Evolutionary conservation across 2,329 filamentous ascomycete species (phyloP).

Genomic region (Rhinocladiella similis): DNA sequence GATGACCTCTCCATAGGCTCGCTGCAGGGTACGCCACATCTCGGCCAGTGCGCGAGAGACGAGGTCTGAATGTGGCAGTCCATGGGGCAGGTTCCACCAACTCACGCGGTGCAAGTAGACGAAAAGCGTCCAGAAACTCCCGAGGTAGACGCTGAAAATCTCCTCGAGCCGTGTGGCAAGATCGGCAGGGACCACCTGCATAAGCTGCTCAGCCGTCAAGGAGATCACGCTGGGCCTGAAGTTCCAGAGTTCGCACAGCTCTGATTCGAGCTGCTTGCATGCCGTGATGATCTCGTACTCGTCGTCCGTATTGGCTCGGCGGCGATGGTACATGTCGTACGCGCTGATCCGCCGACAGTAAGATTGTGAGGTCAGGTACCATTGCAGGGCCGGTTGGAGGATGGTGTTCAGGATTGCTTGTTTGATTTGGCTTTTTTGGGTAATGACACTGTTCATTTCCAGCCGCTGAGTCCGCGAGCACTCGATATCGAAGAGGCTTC

Average conservation of each 20-base stretch:
- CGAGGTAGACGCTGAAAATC: constrained; percentile 4
- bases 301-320: constrained; percentile 2
- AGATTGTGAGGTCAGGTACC: constrained; percentile 5
- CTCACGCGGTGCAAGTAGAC: constrained; percentile 9
- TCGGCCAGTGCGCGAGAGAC: background rate
- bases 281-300: constrained; percentile 9
- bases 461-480: background rate
- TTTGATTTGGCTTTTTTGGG: background rate
- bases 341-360: constrained; percentile 10
- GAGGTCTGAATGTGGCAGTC: background rate
- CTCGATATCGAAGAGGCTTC: background rate
- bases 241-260: constrained; percentile 1
- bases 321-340: constrained; percentile 4
- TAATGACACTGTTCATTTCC: background rate
- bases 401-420: constrained; percentile 4
- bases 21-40: background rate
- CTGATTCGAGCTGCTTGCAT: constrained; percentile 7
- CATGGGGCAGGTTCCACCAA: constrained; percentile 7
- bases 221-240: background rate
- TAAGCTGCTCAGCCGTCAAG: background rate
- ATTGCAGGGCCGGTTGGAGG: constrained; percentile 5
- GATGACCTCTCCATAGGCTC: background rate
- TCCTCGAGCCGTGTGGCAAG: background rate
- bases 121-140: constrained; percentile 9
- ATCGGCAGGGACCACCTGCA: background rate